A percentile compares a stretch with the other conserved stretches of the same genome.
phyloP scores from a whole-genome alignment of 2,329 filamentous ascomycete genomes.

The Metarhizium guizhouense region DNA sequence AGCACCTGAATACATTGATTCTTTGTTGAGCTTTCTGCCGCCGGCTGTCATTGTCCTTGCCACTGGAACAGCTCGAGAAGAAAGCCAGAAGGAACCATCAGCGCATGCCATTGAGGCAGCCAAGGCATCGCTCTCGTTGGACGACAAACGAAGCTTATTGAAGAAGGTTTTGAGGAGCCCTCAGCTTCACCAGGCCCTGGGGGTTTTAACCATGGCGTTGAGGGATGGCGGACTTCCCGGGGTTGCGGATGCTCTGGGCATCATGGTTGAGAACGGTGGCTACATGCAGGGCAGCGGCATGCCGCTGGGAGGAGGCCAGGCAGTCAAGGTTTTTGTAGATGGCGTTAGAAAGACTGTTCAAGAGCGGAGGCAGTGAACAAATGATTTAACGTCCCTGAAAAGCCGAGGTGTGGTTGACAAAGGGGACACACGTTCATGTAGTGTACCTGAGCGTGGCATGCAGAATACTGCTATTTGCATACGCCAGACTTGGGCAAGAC shows the following conservation, averaged over 20 bases:
- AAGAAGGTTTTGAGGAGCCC: conserved; percentile 79
- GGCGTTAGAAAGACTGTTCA: conserved; percentile 76
- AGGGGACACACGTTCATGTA: too few species aligned
- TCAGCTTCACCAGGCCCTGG: conserved; percentile 81
- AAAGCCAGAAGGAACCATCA: conserved; percentile 55
- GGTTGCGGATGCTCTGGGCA: conserved; percentile 74
- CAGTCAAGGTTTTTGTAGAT: conserved; percentile 83
- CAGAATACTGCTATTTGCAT: too few species aligned
- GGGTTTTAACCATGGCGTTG: conserved; percentile 77
- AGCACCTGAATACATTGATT: conserved; percentile 59
- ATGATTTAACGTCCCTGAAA: neutral
- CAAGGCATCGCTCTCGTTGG: conserved; percentile 60
- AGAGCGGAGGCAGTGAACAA: conserved; percentile 33
- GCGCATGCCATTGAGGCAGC: conserved; percentile 62
- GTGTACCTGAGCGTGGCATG: too few species aligned
- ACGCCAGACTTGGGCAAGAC: too few species aligned
- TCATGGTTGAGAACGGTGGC: conserved; percentile 78
- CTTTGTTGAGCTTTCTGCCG: conserved; percentile 70
- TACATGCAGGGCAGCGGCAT: conserved; percentile 69
- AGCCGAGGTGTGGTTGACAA: too few species aligned
- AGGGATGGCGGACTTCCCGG: conserved; percentile 85
- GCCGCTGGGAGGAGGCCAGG: conserved; percentile 79
- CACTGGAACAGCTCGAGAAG: conserved; percentile 50
- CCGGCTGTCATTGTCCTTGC: conserved; percentile 69
- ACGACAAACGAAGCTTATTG: conserved; percentile 73